phyloP scores from a whole-genome alignment of 345 rosid genomes.

The Isatis tinctoria region DNA sequence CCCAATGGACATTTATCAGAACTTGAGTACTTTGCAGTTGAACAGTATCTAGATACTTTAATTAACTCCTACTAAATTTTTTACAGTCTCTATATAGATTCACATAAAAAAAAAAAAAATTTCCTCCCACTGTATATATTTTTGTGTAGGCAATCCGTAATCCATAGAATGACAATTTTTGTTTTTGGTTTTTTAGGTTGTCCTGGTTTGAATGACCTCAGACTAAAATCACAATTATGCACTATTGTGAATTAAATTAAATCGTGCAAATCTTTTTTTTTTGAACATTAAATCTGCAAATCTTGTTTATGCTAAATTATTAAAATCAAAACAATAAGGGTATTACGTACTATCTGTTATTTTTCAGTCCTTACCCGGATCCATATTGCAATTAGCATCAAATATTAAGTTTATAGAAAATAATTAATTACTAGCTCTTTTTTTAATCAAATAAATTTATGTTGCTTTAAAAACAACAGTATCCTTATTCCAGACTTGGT shows the following conservation, averaged over 20 bases:
- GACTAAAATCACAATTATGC: neutral
- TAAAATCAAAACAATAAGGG: neutral
- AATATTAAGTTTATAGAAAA: neutral
- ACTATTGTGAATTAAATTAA: neutral
- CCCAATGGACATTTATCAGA: constrained; percentile 19
- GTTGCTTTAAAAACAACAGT: no score
- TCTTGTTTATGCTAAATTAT: neutral
- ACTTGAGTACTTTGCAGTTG: constrained; percentile 19
- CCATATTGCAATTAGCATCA: neutral
- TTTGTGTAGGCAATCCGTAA: neutral
- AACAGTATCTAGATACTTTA: neutral
- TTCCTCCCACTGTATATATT: neutral
- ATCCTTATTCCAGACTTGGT: no score
- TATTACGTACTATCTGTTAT: neutral
- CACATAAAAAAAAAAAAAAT: no score
- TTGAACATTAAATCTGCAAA: no score
- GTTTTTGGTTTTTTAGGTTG: neutral
- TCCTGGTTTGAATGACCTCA: neutral
- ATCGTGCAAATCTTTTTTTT: neutral
- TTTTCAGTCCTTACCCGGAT: neutral
- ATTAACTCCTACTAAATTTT: constrained; percentile 10
- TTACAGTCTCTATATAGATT: neutral
- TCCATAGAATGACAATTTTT: neutral
- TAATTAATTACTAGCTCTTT: neutral
- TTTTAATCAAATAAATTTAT: no score